phyloP scores from a whole-genome alignment of 2,329 filamentous ascomycete genomes.

The Venturia nashicola region DNA sequence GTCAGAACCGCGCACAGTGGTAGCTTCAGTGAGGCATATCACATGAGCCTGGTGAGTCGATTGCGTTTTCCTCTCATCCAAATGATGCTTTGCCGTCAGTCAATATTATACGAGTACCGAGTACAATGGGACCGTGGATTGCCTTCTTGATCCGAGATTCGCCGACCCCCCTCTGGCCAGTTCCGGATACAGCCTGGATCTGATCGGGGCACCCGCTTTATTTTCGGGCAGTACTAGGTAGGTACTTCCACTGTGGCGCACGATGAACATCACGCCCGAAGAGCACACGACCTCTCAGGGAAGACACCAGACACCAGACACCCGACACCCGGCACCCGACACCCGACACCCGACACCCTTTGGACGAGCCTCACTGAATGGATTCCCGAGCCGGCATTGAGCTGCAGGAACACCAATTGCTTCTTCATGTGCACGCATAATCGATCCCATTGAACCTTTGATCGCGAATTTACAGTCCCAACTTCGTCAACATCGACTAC shows the following conservation, averaged over 20 bases:
- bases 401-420: not conserved
- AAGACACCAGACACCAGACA: no score
- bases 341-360: no score
- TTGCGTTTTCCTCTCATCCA: not conserved
- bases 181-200: not conserved
- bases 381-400: not conserved
- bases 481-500: not conserved
- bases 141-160: not conserved
- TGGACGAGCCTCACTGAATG: not conserved
- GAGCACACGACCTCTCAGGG: not conserved
- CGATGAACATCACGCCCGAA: not conserved
- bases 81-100: not conserved
- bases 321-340: no score
- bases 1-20: slow-evolving; percentile 1
- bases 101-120: not conserved
- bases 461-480: not conserved
- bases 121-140: not conserved
- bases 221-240: not conserved
- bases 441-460: not conserved
- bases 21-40: not conserved
- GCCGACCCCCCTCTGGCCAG: not conserved
- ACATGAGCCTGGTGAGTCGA: not conserved
- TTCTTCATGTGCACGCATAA: not conserved
- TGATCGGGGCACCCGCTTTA: not conserved
- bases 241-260: not conserved